Evolutionary conservation across 1,139 yeast genomes (phyloP).

Genomic region (Torulaspora globosa): DNA sequence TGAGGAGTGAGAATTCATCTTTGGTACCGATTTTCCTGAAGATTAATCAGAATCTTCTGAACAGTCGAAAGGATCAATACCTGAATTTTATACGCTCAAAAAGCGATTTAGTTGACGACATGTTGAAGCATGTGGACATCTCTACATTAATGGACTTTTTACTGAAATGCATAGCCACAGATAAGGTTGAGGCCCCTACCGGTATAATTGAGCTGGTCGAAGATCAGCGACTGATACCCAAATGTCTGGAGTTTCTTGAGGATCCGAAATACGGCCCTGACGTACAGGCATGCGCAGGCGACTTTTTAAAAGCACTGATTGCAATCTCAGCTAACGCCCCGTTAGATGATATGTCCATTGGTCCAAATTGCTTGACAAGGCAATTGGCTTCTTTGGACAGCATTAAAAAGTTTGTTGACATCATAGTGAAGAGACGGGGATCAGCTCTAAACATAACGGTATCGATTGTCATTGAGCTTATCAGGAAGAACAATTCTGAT

Average conservation of each 20-base stretch:
- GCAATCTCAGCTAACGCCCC: constrained; percentile 82
- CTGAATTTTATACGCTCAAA: constrained; percentile 52
- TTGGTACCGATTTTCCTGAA: constrained; percentile 75
- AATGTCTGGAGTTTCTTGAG: constrained; percentile 48
- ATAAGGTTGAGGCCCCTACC: constrained; percentile 59
- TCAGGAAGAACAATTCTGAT: constrained; percentile 92
- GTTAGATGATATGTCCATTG: constrained; percentile 72
- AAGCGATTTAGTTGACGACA: constrained; percentile 48
- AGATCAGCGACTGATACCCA: constrained; percentile 49
- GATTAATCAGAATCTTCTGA: constrained; percentile 85
- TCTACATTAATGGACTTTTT: constrained; percentile 72
- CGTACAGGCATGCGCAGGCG: constrained; percentile 89
- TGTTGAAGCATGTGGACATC: constrained; percentile 51
- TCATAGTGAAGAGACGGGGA: constrained; percentile 76
- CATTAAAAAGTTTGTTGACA: constrained; percentile 55
- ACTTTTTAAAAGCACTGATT: constrained; percentile 85
- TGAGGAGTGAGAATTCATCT: constrained; percentile 50
- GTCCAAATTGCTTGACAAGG: constrained; percentile 89
- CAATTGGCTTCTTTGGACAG: constrained; percentile 75
- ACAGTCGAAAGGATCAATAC: constrained; percentile 61
- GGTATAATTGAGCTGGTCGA: constrained; percentile 55
- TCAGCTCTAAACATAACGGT: constrained; percentile 90
- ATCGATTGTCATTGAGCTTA: constrained; percentile 90
- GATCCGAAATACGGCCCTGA: constrained; percentile 49
- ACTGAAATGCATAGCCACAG: constrained; percentile 57